These are phyloP conservation scores for Candida schatavii DNA, from an alignment of 805 yeast species.

Conservation along the genomic window DNA sequence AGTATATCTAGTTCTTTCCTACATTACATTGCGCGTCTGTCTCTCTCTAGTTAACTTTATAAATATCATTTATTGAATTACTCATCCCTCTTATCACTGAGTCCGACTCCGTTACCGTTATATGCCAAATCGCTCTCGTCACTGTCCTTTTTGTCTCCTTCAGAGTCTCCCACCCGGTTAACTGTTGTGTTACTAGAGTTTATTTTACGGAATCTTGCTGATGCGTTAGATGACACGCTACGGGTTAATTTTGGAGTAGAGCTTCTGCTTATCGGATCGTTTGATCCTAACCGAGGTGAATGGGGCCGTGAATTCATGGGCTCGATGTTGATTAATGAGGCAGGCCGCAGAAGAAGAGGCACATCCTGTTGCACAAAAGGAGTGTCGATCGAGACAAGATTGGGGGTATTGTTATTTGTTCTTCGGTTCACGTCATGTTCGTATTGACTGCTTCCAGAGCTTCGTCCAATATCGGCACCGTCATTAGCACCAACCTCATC, in stretches of 20 bases:
- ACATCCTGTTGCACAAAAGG: background rate
- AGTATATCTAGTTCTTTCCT: background rate
- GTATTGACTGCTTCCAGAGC: background rate
- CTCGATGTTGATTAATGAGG: constrained; percentile 3
- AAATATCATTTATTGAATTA: background rate
- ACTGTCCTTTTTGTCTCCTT: constrained; percentile 6
- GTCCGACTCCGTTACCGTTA: constrained; percentile 14
- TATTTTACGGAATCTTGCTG: background rate
- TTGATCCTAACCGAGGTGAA: constrained; percentile 4
- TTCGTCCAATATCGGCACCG: background rate
- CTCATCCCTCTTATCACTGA: constrained; percentile 11
- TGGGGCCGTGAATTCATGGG: background rate
- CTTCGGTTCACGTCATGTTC: background rate
- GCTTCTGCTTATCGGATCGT: background rate
- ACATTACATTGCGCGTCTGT: background rate
- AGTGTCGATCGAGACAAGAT: background rate
- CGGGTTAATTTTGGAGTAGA: constrained; percentile 14
- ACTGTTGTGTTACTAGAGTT: background rate
- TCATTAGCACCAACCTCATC: background rate
- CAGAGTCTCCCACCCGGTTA: constrained; percentile 7
- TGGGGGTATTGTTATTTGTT: background rate
- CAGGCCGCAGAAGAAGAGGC: background rate
- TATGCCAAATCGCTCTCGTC: constrained; percentile 9
- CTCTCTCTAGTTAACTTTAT: background rate
- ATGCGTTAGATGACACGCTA: constrained; percentile 12